Base-by-base conservation (phyloP, 148 eudicot genomes). In the Oxyria digyna region DNA sequence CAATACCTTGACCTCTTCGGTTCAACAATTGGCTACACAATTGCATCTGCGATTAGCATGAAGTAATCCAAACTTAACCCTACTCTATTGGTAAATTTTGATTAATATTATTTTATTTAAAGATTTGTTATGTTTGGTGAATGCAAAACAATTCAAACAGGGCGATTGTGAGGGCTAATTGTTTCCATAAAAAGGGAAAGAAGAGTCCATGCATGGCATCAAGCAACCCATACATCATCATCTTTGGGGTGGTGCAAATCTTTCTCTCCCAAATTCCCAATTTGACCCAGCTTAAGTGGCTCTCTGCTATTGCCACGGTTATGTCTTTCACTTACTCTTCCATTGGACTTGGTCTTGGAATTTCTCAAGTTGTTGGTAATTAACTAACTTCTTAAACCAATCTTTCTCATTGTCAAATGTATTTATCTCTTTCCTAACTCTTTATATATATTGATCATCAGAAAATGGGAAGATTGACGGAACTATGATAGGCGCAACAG, bases 281-380 rank as follows among this genome's bases (percentile, higher is more conserved):
- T 70, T 88, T 88, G 33, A 85, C 86, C 77, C 91, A 86, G 71
- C 84, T 88, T 11, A 80, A 75, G 73, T 88, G 96, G 96, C 82
- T 88, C n/a, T 88, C 96, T 1, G 82, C 82, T 33, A 84, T 86
- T 42, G 91, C 96, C 48, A 88, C 96, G 0, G 75, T 86, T 37
- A 88, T 88, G 89, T 85, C 95, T 20, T 84, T 88, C 68, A 88
- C 90, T 46, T 88, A 88, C 72, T 88, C 95, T 23, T 52, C 84
- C 6, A 78, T 88, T 50, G 96, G 96, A 41, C 83, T 88, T 35
- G 91, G 87, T 71, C 91, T 88, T 65, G 96, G 96, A 12, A 64
- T 88, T 4, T 88, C 79, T 38, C 78, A 86, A 86, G 84, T 84
- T 66, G 79, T 76, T 27, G 91, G 95, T 88, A 42, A 68, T 0